Conservation (phyloP, 805 yeast genomes). For the Metschnikowia gruessii region DNA sequence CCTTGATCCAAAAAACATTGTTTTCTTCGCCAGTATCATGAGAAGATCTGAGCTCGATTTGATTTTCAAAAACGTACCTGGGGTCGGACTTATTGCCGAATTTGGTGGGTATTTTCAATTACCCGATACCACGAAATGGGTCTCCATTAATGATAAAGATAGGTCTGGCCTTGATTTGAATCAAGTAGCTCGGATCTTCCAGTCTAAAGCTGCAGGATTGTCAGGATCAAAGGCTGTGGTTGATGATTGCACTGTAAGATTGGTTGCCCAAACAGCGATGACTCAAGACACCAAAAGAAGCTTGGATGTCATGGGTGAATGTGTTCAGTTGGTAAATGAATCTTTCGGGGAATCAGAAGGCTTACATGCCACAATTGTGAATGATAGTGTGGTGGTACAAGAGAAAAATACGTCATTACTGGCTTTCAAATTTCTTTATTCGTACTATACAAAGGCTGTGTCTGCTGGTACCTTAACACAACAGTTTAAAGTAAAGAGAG, state of each 20-base stretch:
- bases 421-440: conserved; percentile 53
- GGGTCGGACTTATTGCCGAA: conserved; percentile 84
- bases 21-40: conserved; percentile 68
- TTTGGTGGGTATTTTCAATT: conserved; percentile 77
- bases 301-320: conserved; percentile 71
- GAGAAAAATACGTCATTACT: conserved; percentile 55
- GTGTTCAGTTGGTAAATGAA: conserved; percentile 80
- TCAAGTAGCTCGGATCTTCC: conserved; percentile 52
- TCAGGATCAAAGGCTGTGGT: conserved; percentile 74
- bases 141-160: conserved; percentile 52
- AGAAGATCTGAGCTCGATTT: conserved; percentile 64
- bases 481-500: conserved; percentile 26
- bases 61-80: conserved; percentile 61
- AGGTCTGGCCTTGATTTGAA: conserved; percentile 55
- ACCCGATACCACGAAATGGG: conserved; percentile 54
- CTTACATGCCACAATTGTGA: conserved; percentile 75
- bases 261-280: conserved; percentile 69
- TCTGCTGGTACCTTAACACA: conserved; percentile 21
- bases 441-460: conserved; percentile 27
- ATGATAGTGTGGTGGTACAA: conserved; percentile 69
- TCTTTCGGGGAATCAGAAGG: conserved; percentile 47
- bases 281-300: conserved; percentile 62
- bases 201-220: conserved; percentile 66
- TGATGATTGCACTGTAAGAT: conserved; percentile 72
- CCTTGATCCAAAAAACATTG: conserved; percentile 56